These are phyloP conservation scores for Trichocomaceae sp. DNA, from an alignment of 2,329 filamentous ascomycete genomes.

Conservation along the genomic window DNA sequence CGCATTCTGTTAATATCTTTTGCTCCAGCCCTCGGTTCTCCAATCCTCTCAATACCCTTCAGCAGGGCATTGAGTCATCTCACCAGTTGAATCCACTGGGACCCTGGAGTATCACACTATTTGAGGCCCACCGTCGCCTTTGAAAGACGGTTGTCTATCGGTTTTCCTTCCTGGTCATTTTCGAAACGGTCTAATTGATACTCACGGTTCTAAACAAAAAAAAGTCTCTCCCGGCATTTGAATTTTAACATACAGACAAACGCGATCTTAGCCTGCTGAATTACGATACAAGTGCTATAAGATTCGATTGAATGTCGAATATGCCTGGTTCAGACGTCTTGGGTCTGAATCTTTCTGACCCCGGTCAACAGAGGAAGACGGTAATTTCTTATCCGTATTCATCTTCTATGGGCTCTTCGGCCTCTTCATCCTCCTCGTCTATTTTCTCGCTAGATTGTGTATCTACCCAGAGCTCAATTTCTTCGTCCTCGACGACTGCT, in stretches of 20 bases:
- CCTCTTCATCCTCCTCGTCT: constrained; percentile 69
- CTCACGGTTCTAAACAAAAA: constrained; percentile 18
- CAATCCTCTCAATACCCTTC: constrained; percentile 2
- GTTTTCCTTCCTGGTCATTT: constrained; percentile 27
- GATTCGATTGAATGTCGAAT: constrained; percentile 26
- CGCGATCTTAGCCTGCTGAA: too few relatives aligned
- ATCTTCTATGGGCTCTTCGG: constrained; percentile 65
- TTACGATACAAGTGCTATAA: constrained; percentile 2
- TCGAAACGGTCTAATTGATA: constrained; percentile 27
- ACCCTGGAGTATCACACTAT: constrained; percentile 22
- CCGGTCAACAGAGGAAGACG: constrained; percentile 31
- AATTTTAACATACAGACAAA: constrained; percentile 9
- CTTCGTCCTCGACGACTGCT: constrained; percentile 58
- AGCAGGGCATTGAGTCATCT: constrained; percentile 2
- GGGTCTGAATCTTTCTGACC: constrained; percentile 36
- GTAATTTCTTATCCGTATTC: constrained; percentile 53
- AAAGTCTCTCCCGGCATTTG: constrained; percentile 10
- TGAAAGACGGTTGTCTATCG: constrained; percentile 26
- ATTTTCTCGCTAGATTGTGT: constrained; percentile 64
- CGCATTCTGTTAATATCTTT: constrained; percentile 3
- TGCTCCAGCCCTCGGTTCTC: neutral
- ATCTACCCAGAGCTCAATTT: constrained; percentile 63
- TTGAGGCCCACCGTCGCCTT: constrained; percentile 30
- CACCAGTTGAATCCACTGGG: constrained; percentile 8
- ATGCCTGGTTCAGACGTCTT: constrained; percentile 41